Evolutionary conservation across 78 protist species (phyloP), one percentile per base, ranked within the genome.

Genomic region (Speleostelium caveatum): DNA sequence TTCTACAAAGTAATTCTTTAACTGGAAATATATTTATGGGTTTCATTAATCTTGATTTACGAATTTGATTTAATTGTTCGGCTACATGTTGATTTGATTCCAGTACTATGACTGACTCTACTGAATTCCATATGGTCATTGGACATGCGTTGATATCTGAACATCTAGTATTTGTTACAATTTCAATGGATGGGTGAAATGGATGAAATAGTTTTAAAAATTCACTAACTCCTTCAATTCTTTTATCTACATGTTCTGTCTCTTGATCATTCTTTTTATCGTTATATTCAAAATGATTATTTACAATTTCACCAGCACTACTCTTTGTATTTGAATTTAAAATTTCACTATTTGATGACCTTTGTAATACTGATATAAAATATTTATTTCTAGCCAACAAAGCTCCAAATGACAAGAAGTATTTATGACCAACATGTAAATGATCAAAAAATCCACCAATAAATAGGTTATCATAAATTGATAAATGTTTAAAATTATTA

Each of bases 371-470:
- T 79, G 89, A 66, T 19, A 67, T 59, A 42, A 79, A 68, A 14
- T 53, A 79, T 22, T 38, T 39, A 39, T 53, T 12, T 22, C 38
- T 38, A 3, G 76, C 5, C 10, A 79, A 30, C 39, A 79, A 55
- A 19, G 89, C 58, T 7, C 89, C 89, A n/a, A 66, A 26, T n/a
- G 71, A 55, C 19, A 79, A 21, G 8, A 55, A 79, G 16, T 19
- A 8, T 49, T 76, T 79, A 56, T 79, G 89, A 1, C 89, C 89
- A 56, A 10, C 45, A 39, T 79, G 89, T n/a, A 79, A 30, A 68
- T 67, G 67, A 67, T 79, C 89, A 67, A 79, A 79, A 41, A 55
- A 79, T 14, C 89, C 89, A 41, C 89, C 89, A 30, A 56, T 30
- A 63, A 45, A 77, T 12, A 63, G 65, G 14, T 67, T 30, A 21